Base-by-base conservation (phyloP, 176 grass and related monocot species). In the Lolium rigidum region DNA sequence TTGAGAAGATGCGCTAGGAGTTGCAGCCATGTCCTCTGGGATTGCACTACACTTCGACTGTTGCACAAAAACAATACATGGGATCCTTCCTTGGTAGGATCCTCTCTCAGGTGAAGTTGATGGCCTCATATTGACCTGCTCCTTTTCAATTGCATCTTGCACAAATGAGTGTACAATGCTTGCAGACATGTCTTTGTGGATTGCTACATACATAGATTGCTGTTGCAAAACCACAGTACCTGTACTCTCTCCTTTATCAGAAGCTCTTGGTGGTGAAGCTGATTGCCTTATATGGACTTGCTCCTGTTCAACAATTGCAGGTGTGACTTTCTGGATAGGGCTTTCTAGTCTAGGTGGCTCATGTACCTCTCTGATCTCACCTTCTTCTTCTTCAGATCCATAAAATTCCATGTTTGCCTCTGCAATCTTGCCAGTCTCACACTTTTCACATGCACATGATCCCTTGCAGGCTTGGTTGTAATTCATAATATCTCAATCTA, bases 301-400 rank as follows among this genome's bases (percentile, higher is more conserved):
- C 3, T 15, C 76, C 37, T 49, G 63, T 69, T 77, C 47, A 74
- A 21, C 39, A 82, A 25, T 74, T 74, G 20, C 56, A 88, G 71
- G 52, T 38, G 47, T 66, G 56, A 54, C 73, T 48, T 59, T 84
- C 61, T 50, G 68, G 26, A 81, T 31, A 87, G 73, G 21, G 22
- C 49, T 71, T 61, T 17, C 62, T 64, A 28, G 63, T 61, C 18
- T 60, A 76, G 38, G 74, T 76, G 75, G 59, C 11, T 61, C 48
- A 76, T 86, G 82, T 78, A 47, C 82, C 80, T 54, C 74, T 76
- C 77, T 89, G 70, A 93, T 78, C 50, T 89, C 84, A 47, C 84
- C 86, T 89, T 93, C 84, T 89, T 93, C 94, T 79, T 71, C 38
- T 82, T 80, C 84, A 79, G 55, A 13, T 37, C 31, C 48, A 74